Evolutionary conservation across 2,329 filamentous ascomycete genomes (phyloP), one percentile per base, ranked within the genome.

Genomic region (Cryoendolithus antarcticus): DNA sequence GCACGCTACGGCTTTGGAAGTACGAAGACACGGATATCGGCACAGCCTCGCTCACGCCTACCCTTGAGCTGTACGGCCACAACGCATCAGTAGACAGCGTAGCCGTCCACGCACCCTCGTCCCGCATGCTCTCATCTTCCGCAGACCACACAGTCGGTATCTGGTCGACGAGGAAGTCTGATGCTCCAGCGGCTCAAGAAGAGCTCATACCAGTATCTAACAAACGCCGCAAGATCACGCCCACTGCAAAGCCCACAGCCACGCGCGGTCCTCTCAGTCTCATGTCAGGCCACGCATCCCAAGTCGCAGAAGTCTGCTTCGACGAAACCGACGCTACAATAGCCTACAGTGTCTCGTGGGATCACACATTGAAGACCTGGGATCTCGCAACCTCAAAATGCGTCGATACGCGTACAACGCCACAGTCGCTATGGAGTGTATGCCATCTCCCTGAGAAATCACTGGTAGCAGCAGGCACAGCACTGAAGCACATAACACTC

Each of bases 311-410:
- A 39, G 82, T 81, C 30, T 72, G 86, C 35, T 96, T 98, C 67
- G 85, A 93, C 62, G 80, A 80, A 4, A 71, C 76, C 39, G 89
- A 96, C 62, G 64, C 78, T 8, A 94, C 85, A 9, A 85, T 95
- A 31, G 89, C 83, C 34, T 96, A 98, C 69, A 89, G 86, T 1
- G 77, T 80, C 13, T 93, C 86, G 11, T 82, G 84, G 65, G 93
- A 98, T 65, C 88, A 94, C 68, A 83, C 83, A 1, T 69, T 96
- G 50, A 80, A 81, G 47, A 96, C 91, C 0, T 82, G 93, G 65
- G 91, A 98, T 65, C 72, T 98, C 34, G 80, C 86, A 0, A 95
- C 89, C 1, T 71, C 75, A 39, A 67, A 70, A 21, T 74, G 84
- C 43, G 86, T 96, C 32, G 84, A 85, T 56, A 85, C 84, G 3